These are phyloP conservation scores for Ophiocordyceps australis DNA, from an alignment of 2,329 filamentous ascomycete genomes.

Conservation along the genomic window DNA sequence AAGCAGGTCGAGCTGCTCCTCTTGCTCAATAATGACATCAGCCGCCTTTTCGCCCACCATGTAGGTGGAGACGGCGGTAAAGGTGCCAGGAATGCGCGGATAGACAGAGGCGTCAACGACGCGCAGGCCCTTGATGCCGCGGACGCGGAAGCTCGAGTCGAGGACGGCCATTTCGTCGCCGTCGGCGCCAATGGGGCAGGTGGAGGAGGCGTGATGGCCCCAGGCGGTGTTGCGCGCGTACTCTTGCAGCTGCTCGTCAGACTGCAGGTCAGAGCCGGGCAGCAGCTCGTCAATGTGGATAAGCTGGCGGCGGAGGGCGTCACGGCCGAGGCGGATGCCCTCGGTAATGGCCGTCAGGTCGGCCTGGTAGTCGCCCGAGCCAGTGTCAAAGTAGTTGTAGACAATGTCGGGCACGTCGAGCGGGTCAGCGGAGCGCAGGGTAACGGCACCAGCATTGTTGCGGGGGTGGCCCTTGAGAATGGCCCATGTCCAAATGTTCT, in stretches of 20 bases:
- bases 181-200: constrained; percentile 33
- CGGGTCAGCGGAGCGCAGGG: constrained; percentile 40
- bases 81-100: constrained; percentile 29
- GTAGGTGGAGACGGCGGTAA: constrained; percentile 28
- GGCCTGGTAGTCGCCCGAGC: constrained; percentile 23
- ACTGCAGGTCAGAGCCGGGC: constrained; percentile 18
- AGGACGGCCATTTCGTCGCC: constrained; percentile 34
- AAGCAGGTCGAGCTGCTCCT: too few relatives aligned
- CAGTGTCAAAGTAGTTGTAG: constrained; percentile 41
- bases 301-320: constrained; percentile 11
- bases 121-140: constrained; percentile 30
- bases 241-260: constrained; percentile 22
- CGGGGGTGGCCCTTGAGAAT: constrained; percentile 42
- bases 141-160: constrained; percentile 33
- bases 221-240: constrained; percentile 29
- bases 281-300: constrained; percentile 5
- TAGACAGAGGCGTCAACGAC: constrained; percentile 41
- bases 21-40: constrained; percentile 5
- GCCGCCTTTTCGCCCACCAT: constrained; percentile 39
- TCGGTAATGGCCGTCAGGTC: constrained; percentile 37
- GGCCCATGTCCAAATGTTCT: constrained; percentile 17
- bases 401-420: constrained; percentile 43
- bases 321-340: constrained; percentile 30
- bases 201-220: constrained; percentile 39
- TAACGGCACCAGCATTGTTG: constrained; percentile 43